These are phyloP conservation scores for Boletales sp. DNA, from an alignment of 768 basidiomycete genomes.

Conservation along the genomic window DNA sequence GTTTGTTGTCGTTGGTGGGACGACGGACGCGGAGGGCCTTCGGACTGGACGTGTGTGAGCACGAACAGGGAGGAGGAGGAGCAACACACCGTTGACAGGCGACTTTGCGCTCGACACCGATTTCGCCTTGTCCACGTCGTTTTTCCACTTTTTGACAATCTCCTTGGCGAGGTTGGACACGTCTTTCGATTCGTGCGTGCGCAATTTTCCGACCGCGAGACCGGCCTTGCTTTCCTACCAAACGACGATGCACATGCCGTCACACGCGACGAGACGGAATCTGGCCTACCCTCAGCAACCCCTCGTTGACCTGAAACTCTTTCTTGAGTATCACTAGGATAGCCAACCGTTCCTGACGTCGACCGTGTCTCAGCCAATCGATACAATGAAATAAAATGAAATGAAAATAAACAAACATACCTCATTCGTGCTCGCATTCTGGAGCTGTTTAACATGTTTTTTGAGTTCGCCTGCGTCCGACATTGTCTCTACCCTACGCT, in stretches of 20 bases:
- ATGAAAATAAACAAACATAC: no score
- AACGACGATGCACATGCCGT: slow-evolving; percentile 3
- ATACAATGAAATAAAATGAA: no score
- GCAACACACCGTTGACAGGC: slow-evolving; percentile 32
- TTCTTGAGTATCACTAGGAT: slow-evolving; percentile 63
- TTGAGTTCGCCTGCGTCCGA: slow-evolving; percentile 58
- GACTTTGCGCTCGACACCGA: slow-evolving; percentile 22
- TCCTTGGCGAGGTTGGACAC: slow-evolving; percentile 86
- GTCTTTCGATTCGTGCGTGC: slow-evolving; percentile 65
- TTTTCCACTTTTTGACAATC: slow-evolving; percentile 90
- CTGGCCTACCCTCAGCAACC: slow-evolving; percentile 64
- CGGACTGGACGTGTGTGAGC: slow-evolving; percentile 21
- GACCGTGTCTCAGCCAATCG: no score
- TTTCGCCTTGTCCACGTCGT: slow-evolving; percentile 73
- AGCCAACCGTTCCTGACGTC: slow-evolving; percentile 54
- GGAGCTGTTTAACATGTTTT: slow-evolving; percentile 77
- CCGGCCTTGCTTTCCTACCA: slow-evolving; percentile 87
- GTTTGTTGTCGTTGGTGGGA: slow-evolving; percentile 25
- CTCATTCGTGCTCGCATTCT: slow-evolving; percentile 54
- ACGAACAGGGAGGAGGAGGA: not conserved
- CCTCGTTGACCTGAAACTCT: slow-evolving; percentile 66
- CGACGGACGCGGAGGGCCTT: slow-evolving; percentile 33
- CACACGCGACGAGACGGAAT: slow-evolving; percentile 8
- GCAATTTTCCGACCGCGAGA: slow-evolving; percentile 87
- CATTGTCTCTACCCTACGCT: slow-evolving; percentile 23